Evolutionary conservation across 176 grass and related monocot genomes (phyloP), one percentile per base, ranked within the genome.

Genomic region (Paspalum vaginatum): DNA sequence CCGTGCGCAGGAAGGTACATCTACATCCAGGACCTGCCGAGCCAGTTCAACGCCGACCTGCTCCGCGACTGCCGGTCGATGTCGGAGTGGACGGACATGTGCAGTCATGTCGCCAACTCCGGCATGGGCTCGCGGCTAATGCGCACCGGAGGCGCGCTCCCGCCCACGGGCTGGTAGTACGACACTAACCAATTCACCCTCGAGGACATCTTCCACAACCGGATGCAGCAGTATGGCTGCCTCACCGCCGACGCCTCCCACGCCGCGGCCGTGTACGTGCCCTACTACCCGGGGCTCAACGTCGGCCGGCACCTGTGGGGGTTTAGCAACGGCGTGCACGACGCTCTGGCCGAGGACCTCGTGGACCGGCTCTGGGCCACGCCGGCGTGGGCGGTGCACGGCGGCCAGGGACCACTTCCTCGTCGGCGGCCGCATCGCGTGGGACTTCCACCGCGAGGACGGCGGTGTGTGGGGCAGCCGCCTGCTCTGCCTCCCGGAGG

Each of bases 111-210:
- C 48, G 13, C 26, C 17, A 93, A 88, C 79, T 62, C 44, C 22
- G 88, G 88, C 38, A 89, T 90, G 16, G 91, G 91, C 57, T 76
- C 64, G 20, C 85, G 64, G 38, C 70, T 87, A 45, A 68, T 61
- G 49, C 70, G 65, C 56, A 79, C 76, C 16, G 58, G 64, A 37
- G 79, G 82, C 87, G 77, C 81, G 25, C 81, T 96, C 68, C 88
- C 84, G 6, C 77, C 77, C 13, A 70, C 83, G 14, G 89, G 87
- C 21, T 96, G 90, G 93, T n/a, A n/a, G n/a, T 92, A 90, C 65
- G 85, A 78, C 40, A 96, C 87, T 7, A 77, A 90, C 82, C 93
- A 96, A 83, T 96, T 92, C 54, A 78, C 80, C 4, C 68, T 96
- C 16, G 90, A 92, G 65, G 78, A 92, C 50, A 92, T 92, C 85